Conservation (phyloP, 306 rosid genomes). For the Quercus suber region DNA sequence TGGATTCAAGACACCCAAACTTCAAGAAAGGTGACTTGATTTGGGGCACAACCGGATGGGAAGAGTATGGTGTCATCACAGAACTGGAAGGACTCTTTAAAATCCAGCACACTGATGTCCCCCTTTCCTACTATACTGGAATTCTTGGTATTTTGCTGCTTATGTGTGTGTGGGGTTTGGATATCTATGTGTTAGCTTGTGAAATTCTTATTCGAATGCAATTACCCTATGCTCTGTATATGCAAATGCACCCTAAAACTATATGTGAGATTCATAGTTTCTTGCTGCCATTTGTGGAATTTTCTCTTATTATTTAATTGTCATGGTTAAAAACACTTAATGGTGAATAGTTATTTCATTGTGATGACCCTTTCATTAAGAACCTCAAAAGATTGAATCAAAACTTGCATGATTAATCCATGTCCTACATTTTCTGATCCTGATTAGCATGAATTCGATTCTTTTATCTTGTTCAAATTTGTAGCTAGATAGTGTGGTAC, state of each 20-base stretch:
- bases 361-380: neutral
- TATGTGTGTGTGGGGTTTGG: too few species aligned
- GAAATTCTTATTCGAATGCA: too few species aligned
- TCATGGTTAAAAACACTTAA: neutral
- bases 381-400: too few species aligned
- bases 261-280: neutral
- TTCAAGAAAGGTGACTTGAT: conserved; percentile 46
- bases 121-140: conserved; percentile 49
- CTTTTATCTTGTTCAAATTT: too few species aligned
- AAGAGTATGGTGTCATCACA: conserved; percentile 41
- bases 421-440: too few species aligned
- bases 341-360: neutral
- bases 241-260: too few species aligned
- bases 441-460: too few species aligned
- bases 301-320: neutral
- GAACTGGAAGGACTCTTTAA: conserved; percentile 29
- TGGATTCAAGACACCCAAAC: conserved; percentile 40
- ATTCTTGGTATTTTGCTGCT: conserved; percentile 11
- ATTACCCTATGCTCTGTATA: too few species aligned
- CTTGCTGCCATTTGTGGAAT: neutral
- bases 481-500: too few species aligned
- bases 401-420: too few species aligned
- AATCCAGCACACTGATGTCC: conserved; percentile 38
- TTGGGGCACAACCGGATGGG: conserved; percentile 52
- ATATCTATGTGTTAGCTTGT: too few species aligned